Conservation (phyloP, 2,329 filamentous ascomycete species). For the Ascochyta koolunga region DNA sequence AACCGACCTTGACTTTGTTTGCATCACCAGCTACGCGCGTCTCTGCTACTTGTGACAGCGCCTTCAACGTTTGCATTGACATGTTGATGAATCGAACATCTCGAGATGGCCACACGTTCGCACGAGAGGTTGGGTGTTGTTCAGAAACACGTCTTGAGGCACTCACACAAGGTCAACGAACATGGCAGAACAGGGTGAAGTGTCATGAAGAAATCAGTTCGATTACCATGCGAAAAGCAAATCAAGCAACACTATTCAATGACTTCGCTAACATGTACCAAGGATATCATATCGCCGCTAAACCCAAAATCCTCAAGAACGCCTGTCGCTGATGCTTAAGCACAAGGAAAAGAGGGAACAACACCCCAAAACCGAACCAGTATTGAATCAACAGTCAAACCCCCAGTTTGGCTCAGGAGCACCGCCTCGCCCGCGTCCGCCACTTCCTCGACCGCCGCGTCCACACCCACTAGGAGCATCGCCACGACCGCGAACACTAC, state of each 20-base stretch:
- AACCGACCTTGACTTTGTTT: too few species aligned
- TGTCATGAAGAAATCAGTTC: not conserved
- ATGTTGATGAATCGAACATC: too few species aligned
- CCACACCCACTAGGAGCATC: not conserved
- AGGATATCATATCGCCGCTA: too few species aligned
- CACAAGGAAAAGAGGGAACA: not conserved
- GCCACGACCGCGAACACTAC: not conserved
- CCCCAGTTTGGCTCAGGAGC: not conserved
- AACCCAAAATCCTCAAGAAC: not conserved
- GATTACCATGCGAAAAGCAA: not conserved
- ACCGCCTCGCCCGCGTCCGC: not conserved
- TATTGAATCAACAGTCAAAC: not conserved
- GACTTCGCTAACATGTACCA: not conserved
- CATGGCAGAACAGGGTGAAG: not conserved
- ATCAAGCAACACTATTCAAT: not conserved
- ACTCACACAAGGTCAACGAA: too few species aligned
- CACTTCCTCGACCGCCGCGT: not conserved
- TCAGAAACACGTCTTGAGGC: too few species aligned
- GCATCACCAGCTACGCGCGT: too few species aligned
- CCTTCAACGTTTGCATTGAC: too few species aligned
- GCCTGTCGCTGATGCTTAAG: not conserved
- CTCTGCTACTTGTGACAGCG: not conserved
- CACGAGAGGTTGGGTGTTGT: too few species aligned
- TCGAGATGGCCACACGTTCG: too few species aligned
- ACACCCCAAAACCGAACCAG: not conserved